Evolutionary conservation across 345 rosid genomes (phyloP), one percentile per base, ranked within the genome.

Genomic region (Kandelia obovata): DNA sequence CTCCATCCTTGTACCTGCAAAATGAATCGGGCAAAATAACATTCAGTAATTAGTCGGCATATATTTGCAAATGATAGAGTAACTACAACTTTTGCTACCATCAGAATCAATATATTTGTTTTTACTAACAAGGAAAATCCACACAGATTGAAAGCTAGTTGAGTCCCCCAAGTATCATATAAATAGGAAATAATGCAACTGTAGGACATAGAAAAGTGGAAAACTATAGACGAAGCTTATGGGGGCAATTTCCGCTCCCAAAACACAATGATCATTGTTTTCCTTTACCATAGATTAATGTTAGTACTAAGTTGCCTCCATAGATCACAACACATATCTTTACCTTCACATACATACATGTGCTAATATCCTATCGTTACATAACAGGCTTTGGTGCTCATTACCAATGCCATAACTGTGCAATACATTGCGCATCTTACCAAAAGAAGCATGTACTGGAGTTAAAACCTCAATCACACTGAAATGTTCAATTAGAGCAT

Each of bases 1-100:
- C 86, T 68, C 97, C 95, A 49, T 79, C 76, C 65, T 94, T 94
- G 80, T 83, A 88, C 83, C 97, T 93, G 82, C 73, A 71, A 58
- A 64, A 0, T 34, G 27, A 28, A 52, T 27, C 60, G 0, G 30
- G 5, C 30, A 25, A n/a, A 35, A 19, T 34, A 37, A 62, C 51
- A 9, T 43, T 31, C 62, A 23, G 27, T 43, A 58, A 64, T 37
- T 34, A 37, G 53, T 37, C 19, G 13, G 3, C 13, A n/a, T 35
- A 58, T 20, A 20, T 23, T 57, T 28, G 15, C 5, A 0, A 2
- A 27, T 9, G 49, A 13, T 43, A 43, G 17, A 11, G 49, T 5
- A 3, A 13, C 19, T 0, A 13, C 5, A 13, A 43, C 49, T 11
- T 43, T 10, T 13, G 49, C 17, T 16, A 43, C 49, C 4, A 43